Evolutionary conservation across 805 yeast species (phyloP).

Genomic region (Lachancea meyersii): DNA sequence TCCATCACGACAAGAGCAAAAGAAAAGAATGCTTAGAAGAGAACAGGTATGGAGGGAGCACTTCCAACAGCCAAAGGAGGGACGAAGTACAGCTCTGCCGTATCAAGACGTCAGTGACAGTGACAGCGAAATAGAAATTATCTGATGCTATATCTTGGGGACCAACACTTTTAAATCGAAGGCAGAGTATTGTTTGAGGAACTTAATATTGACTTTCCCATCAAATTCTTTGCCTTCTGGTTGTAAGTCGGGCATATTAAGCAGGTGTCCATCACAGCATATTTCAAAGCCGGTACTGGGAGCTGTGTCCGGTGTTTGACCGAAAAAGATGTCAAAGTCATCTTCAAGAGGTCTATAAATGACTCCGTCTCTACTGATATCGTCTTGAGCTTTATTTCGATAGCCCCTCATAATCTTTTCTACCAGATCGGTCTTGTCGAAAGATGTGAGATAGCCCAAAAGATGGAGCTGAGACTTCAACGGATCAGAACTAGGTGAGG

Average conservation of each 20-base stretch:
- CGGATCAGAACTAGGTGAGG: slow-evolving; percentile 28
- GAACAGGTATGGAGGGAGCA: slow-evolving; percentile 28
- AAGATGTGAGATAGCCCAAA: slow-evolving; percentile 19
- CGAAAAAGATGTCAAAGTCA: slow-evolving; percentile 16
- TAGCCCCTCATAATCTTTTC: slow-evolving; percentile 28
- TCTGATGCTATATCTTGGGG: slow-evolving; percentile 11
- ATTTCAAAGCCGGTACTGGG: slow-evolving; percentile 18
- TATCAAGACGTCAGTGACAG: slow-evolving; percentile 18
- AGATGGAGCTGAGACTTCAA: slow-evolving; percentile 19
- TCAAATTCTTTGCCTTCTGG: background rate
- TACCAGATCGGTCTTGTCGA: slow-evolving; percentile 12
- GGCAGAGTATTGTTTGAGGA: slow-evolving; percentile 10
- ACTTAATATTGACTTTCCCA: slow-evolving; percentile 11
- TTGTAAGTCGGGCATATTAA: slow-evolving; percentile 18
- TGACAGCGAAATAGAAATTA: slow-evolving; percentile 33
- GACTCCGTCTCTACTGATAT: slow-evolving; percentile 13
- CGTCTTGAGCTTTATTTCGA: slow-evolving; percentile 11
- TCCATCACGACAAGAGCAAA: slow-evolving; percentile 29
- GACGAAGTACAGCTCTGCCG: background rate
- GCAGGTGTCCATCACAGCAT: slow-evolving; percentile 30
- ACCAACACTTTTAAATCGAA: slow-evolving; percentile 12
- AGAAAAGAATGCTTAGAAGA: slow-evolving; percentile 26
- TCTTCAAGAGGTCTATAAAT: slow-evolving; percentile 15
- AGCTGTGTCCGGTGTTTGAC: background rate
- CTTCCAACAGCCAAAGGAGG: slow-evolving; percentile 18